These are phyloP conservation scores for Suhomyces anneliseae DNA, from an alignment of 1,139 yeast genomes.

Conservation along the genomic window DNA sequence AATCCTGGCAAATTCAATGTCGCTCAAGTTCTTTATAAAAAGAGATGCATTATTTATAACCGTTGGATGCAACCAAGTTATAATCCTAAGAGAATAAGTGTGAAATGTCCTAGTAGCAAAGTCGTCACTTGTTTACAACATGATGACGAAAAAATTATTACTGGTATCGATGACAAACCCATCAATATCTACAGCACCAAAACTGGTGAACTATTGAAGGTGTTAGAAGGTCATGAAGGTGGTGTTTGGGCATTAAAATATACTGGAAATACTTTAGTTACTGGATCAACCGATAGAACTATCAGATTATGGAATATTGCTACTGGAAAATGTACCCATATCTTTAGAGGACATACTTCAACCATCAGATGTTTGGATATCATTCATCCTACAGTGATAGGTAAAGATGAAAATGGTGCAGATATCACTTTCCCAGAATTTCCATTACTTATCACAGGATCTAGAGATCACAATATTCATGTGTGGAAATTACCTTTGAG, in stretches of 20 bases:
- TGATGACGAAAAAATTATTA: slow-evolving; percentile 86
- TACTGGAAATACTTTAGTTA: slow-evolving; percentile 64
- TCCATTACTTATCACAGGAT: slow-evolving; percentile 81
- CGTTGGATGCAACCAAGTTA: slow-evolving; percentile 84
- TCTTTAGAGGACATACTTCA: slow-evolving; percentile 82
- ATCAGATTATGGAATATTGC: slow-evolving; percentile 60
- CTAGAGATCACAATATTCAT: slow-evolving; percentile 84
- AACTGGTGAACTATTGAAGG: slow-evolving; percentile 67
- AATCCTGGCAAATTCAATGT: slow-evolving; percentile 21
- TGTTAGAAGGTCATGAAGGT: slow-evolving; percentile 87
- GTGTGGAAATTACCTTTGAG: slow-evolving; percentile 84
- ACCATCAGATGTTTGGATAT: slow-evolving; percentile 91
- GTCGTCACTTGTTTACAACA: slow-evolving; percentile 94
- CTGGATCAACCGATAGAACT: slow-evolving; percentile 60
- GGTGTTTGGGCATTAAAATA: slow-evolving; percentile 99
- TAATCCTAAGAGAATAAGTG: slow-evolving; percentile 70
- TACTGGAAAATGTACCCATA: slow-evolving; percentile 59
- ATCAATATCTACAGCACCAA: slow-evolving; percentile 79
- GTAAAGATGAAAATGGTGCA: slow-evolving; percentile 60
- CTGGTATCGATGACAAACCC: slow-evolving; percentile 83
- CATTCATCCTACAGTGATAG: slow-evolving; percentile 62
- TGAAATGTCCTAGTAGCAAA: slow-evolving; percentile 64
- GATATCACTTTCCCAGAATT: slow-evolving; percentile 61
- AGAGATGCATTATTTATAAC: slow-evolving; percentile 61
- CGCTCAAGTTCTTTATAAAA: slow-evolving; percentile 62